Evolutionary conservation across 2,329 filamentous ascomycete genomes (phyloP), one percentile per base, ranked within the genome.

Genomic region (Trichothecium sympodiale): DNA sequence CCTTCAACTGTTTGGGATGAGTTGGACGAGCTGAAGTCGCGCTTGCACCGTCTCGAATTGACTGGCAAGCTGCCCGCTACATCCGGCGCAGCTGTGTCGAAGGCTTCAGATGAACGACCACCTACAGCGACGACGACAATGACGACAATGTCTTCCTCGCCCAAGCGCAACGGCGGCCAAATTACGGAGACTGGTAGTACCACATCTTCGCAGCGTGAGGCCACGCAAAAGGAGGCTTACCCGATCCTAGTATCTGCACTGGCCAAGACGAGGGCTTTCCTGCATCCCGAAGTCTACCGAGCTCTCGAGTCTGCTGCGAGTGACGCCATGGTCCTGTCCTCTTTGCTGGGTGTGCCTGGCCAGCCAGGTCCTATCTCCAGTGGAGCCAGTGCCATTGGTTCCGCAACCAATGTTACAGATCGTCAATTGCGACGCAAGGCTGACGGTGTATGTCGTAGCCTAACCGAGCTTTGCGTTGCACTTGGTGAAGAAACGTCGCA

Each of bases 1-100:
- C 85, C 88, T 10, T 93, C 87, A 2, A 95, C 87, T 0, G 85
- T 98, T 3, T 98, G 91, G 91, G 91, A 96, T 53, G 91, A 98
- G 57, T 63, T 98, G 18, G 91, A 96, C 48, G 91, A 96, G 44
- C 64, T 98, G 32, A 96, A 96, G 56, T 91, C 85, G 29, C 77
- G 91, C 20, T 94, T 98, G 47, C 80, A 85, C 47, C 83, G 86
- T 41, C 71, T 98, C 8, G 91, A 96, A 56, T 60, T 93, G 46
- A 93, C 85, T 3, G 88, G 88, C 39, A 94, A 93, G 57, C 64
- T 91, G 25, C 87, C 88, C 1, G 65, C 84, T 1, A 87, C 83
- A 2, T 89, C 87, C 3, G 83, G 80, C 26, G 84, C 84, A 3
- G 83, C 84, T 3, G 80, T 88, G 52, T 80, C 80, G 5, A 74